Base-by-base conservation (phyloP, 352 stramenopile species). In the Phytophthora cactorum region DNA sequence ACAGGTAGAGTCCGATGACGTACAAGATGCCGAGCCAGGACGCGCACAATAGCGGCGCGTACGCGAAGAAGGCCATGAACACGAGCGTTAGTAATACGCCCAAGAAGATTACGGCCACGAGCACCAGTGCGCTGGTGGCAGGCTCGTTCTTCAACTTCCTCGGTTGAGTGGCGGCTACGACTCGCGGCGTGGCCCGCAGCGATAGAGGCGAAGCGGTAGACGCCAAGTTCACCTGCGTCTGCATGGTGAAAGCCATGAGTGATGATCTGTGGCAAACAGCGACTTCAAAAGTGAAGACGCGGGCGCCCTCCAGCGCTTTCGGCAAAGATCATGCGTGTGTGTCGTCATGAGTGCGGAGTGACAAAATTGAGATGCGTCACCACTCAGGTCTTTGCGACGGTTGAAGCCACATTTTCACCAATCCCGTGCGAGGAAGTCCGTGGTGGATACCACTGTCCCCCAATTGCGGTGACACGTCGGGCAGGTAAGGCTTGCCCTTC, bases 21-120 rank as follows among this genome's bases (percentile, higher is more conserved):
- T 95, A 93, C 55, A 92, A 72, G 54, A 95, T 88, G 44, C 80
- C 87, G 59, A 92, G 71, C 80, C 83, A 93, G 8, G 83, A 92
- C 46, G 81, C 83, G 50, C 87, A 95, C 34, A 95, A 68, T 47
- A 95, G 70, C 34, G 87, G 87, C 41, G 87, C 87, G 52, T 88
- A 90, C 52, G 85, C 80, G 47, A 95, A 92, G 69, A 95, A 93
- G 17, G 83, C 87, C 74, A 95, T 84, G 54, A 95, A 66, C 11
- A 89, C 66, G 32, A 93, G 78, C 32, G 74, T 74, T 15, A 91
- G 11, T 15, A 93, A 57, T 51, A 95, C 65, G 1, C 78, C 77
- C 4, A 81, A 78, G 56, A 93, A 88, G 41, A 93, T 70, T 74
- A 93, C 78, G 32, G 72, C 71, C 29, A 95, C 81, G 44, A 95